phyloP scores from a whole-genome alignment of 2,329 filamentous ascomycete genomes.

The Colletotrichum endophyticum region DNA sequence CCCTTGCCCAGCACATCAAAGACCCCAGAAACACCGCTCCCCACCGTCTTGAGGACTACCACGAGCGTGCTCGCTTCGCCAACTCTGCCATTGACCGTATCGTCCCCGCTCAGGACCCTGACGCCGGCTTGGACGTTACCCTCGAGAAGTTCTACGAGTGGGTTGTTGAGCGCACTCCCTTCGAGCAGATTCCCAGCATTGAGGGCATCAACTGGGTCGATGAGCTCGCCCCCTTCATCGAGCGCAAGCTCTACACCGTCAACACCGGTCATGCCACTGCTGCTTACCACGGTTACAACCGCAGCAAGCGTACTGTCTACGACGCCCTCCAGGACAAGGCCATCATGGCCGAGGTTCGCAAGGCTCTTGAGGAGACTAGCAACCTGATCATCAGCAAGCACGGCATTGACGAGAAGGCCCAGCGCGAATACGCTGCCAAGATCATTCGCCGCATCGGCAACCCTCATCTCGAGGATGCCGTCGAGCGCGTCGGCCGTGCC shows the following conservation, averaged over 20 bases:
- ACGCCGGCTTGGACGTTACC: slow-evolving; percentile 85
- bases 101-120: slow-evolving; percentile 84
- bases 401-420: slow-evolving; percentile 74
- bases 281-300: slow-evolving; percentile 92
- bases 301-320: slow-evolving; percentile 85
- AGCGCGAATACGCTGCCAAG: slow-evolving; percentile 86
- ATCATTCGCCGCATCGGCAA: slow-evolving; percentile 95
- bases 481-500: slow-evolving; percentile 93
- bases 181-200: slow-evolving; percentile 77
- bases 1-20: slow-evolving; percentile 82
- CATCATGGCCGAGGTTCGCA: slow-evolving; percentile 80
- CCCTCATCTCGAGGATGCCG: slow-evolving; percentile 88
- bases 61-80: slow-evolving; percentile 83
- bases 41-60: slow-evolving; percentile 70
- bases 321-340: slow-evolving; percentile 83
- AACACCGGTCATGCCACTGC: slow-evolving; percentile 97
- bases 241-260: slow-evolving; percentile 99
- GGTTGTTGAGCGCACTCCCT: slow-evolving; percentile 91
- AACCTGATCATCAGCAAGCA: slow-evolving; percentile 88
- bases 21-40: slow-evolving; percentile 73
- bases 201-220: slow-evolving; percentile 93
- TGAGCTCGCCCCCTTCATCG: slow-evolving; percentile 91
- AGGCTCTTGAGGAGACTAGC: slow-evolving; percentile 84
- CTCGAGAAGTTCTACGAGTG: slow-evolving; percentile 99
- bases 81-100: slow-evolving; percentile 99